phyloP scores from a whole-genome alignment of 2,329 filamentous ascomycete species.

The Emergomyces pasteurianus region DNA sequence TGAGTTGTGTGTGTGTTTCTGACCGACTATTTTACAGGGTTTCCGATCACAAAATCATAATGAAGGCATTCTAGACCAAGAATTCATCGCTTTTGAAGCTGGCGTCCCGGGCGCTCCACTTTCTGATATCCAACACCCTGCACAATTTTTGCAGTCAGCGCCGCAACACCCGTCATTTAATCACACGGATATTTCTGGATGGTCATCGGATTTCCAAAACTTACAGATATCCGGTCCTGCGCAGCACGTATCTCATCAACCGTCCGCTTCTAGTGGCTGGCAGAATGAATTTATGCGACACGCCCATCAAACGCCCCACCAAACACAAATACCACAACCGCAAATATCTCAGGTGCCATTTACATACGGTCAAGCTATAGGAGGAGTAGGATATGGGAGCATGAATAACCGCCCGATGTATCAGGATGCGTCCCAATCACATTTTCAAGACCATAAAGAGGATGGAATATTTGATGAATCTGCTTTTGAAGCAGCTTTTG shows the following conservation, averaged over 20 bases:
- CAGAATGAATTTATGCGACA: conserved; percentile 48
- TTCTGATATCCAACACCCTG: conserved; percentile 27
- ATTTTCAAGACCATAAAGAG: conserved; percentile 22
- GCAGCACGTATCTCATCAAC: conserved; percentile 37
- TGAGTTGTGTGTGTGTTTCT: conserved; percentile 3
- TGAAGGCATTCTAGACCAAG: conserved; percentile 47
- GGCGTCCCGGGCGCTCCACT: conserved; percentile 21
- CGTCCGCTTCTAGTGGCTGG: conserved; percentile 38
- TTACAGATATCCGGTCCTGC: conserved; percentile 29
- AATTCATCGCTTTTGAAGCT: conserved; percentile 57
- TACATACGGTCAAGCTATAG: neutral
- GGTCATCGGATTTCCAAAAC: conserved; percentile 38
- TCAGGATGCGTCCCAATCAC: conserved; percentile 1
- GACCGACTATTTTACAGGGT: conserved; percentile 32
- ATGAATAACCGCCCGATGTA: neutral
- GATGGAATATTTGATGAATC: conserved; percentile 31
- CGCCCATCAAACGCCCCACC: conserved; percentile 16
- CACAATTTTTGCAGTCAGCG: conserved; percentile 17
- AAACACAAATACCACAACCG: conserved; percentile 9
- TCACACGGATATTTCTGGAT: conserved; percentile 19
- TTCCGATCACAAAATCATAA: conserved; percentile 50
- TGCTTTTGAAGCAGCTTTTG: conserved; percentile 35
- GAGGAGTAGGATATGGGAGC: neutral
- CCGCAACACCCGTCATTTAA: conserved; percentile 10
- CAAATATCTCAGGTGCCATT: conserved; percentile 15